These are phyloP conservation scores for Aureobasidium melanogenum DNA, from an alignment of 2,329 filamentous ascomycete genomes.

Conservation along the genomic window DNA sequence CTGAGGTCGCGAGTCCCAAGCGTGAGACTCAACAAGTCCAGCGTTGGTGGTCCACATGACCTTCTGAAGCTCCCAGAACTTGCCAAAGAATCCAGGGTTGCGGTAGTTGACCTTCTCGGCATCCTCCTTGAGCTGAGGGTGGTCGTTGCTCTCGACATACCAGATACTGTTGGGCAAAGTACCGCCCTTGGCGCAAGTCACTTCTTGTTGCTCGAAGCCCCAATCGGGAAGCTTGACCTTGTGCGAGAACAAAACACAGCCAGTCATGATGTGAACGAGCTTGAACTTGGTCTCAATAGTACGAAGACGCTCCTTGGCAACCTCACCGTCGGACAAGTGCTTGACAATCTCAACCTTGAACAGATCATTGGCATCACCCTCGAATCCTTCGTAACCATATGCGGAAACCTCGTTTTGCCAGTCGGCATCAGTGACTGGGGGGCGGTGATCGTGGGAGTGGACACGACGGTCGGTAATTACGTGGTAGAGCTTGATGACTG, in stretches of 20 bases:
- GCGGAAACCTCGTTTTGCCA: constrained; percentile 54
- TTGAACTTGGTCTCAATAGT: constrained; percentile 97
- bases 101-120: constrained; percentile 95
- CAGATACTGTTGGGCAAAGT: constrained; percentile 94
- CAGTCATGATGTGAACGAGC: constrained; percentile 92
- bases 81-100: constrained; percentile 89
- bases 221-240: constrained; percentile 98
- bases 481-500: constrained; percentile 77
- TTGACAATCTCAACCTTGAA: constrained; percentile 95
- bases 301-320: constrained; percentile 75
- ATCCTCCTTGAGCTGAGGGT: constrained; percentile 63
- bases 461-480: constrained; percentile 74
- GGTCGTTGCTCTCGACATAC: constrained; percentile 89
- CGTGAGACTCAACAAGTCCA: constrained; percentile 89
- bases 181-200: constrained; percentile 88
- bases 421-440: constrained; percentile 75
- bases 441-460: constrained; percentile 90
- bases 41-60: constrained; percentile 99
- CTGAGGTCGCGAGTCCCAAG: constrained; percentile 91
- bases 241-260: constrained; percentile 92
- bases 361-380: constrained; percentile 91
- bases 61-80: constrained; percentile 93
- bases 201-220: constrained; percentile 97
- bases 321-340: constrained; percentile 67
- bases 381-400: constrained; percentile 94